Evolutionary conservation across 345 rosid genomes (phyloP), one percentile per base, ranked within the genome.

Genomic region (Xanthoceras sorbifolium): DNA sequence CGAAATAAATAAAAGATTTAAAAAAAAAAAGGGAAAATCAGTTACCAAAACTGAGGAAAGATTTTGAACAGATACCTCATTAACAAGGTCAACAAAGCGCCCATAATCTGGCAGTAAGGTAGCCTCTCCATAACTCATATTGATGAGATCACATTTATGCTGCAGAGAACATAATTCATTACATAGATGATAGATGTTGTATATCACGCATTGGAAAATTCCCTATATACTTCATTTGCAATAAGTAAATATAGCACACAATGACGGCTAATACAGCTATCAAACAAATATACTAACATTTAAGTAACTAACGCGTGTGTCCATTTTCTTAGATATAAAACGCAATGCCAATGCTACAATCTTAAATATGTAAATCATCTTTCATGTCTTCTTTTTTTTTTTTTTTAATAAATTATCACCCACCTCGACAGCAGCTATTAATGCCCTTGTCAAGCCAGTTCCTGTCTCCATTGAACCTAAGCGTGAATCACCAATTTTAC

Each of bases 81-180:
- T 87, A 62, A 88, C 98, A 84, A 96, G 91, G 84, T 96, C 98
- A 79, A 92, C 93, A 81, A 96, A 96, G 79, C 98, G 97, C 59
- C 99, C 99, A 80, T 96, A 96, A 79, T 93, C 97, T 46, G 99
- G 99, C 64, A 96, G 88, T 64, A 92, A 72, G 17, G 97, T 62
- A 81, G 95, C 80, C 78, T 92, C 98, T 78, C 97, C 99, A 79
- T 89, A 96, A 81, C 99, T 96, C 99, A 96, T 93, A 85, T 96
- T 96, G 92, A 96, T 93, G 67, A 96, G 90, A 82, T 92, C 97
- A 83, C 99, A 96, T 84, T 93, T 93, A 84, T 93, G 97, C 99
- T 96, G 97, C 78, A 84, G 40, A 73, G 62, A 32, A 38, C 54
- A 70, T 55, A 15, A 34, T 50, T 44, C 46, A 67, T 67, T 68